Evolutionary conservation across 768 basidiomycete genomes (phyloP), one percentile per base, ranked within the genome.

Genomic region (Naganishia vaughanmartiniae): DNA sequence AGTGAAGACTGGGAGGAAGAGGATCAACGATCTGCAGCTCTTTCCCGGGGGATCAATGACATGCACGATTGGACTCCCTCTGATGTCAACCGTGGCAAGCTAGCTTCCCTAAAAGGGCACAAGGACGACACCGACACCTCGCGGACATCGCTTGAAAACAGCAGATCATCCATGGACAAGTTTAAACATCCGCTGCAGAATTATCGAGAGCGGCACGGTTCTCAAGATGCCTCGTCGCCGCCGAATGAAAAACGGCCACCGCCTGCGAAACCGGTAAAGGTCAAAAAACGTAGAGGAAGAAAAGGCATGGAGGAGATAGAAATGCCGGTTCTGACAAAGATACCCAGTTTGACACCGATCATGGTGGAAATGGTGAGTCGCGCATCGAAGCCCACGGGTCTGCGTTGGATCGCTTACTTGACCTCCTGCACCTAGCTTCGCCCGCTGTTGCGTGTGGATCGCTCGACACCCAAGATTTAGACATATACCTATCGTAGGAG

Each of bases 311-410:
- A 77, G 14, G 39, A 83, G 10, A 80, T 90, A 54, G 86, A 87
- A 73, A 88, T 89, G 54, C 96, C 96, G 1, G 87, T 90, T 65
- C 83, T 97, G 56, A 82, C 84, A 56, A 85, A 89, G 76, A 87
- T 98, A 65, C 89, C 91, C n/a, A 84, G 87, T 71, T 80, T 99
- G 26, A 83, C 96, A 45, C 93, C 95, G 1, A 75, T 98, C 31
- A 97, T 98, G 79, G 86, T 89, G 54, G 96, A 98, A 83, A 88
- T 97, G 86, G 93, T 96, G 72, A 77, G 88, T 78, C 63, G 11
- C 3, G 6, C 2, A 19, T 14, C 21, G 5, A 4, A 24, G 17
- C 34, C 28, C 11, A 5, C 28, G n/a, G n/a, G 30, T 21, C n/a
- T 33, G 9, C 30, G 15, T 46, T 4, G 21, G 12, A 51, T 39